Base-by-base conservation (phyloP, 2,329 filamentous ascomycete genomes). In the Capronia epimyces region DNA sequence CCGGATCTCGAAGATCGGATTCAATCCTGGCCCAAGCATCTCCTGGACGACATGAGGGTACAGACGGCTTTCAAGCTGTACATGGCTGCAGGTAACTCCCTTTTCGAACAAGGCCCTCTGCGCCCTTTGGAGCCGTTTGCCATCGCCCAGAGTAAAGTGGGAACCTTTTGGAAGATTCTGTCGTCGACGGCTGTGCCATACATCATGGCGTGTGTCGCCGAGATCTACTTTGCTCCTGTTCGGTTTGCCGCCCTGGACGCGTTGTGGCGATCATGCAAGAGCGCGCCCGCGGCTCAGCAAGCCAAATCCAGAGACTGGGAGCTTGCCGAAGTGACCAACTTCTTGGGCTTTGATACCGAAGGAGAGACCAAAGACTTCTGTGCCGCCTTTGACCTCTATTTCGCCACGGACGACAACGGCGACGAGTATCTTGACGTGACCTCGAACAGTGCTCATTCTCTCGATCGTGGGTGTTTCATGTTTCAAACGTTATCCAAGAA, bases 171-270 rank as follows among this genome's bases (percentile, higher is more conserved):
- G 72, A 71, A 68, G 8, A 60, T 81, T 15, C 65, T 84, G 36
- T 69, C 71, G 47, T 83, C 80, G 1, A 69, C 70, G 2, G 68
- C 71, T 25, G 73, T 80, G 1, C 79, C 81, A 0, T 84, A 83
- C 60, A 67, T 83, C 6, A 79, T 82, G 75, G 80, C 76, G 6
- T 84, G 81, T 64, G 78, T 82, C 20, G 78, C 80, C 1, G 81
- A 84, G 59, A 76, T 82, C 9, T 78, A 78, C 55, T 84, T 84
- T 66, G 78, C 77, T 47, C 67, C 77, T 21, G 68, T 84, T 37
- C 77, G 81, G 9, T 72, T 77, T 44, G 75, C 73, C 20, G 74
- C 77, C 4, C 70, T 84, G 40, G 74, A 77, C 32, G 71, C 73
- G 2, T 74, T 82, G 34, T 78, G 73, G 72, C 74, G 72, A 53